These are phyloP conservation scores for Citrus glauca DNA, from an alignment of 345 rosid species.

Conservation along the genomic window DNA sequence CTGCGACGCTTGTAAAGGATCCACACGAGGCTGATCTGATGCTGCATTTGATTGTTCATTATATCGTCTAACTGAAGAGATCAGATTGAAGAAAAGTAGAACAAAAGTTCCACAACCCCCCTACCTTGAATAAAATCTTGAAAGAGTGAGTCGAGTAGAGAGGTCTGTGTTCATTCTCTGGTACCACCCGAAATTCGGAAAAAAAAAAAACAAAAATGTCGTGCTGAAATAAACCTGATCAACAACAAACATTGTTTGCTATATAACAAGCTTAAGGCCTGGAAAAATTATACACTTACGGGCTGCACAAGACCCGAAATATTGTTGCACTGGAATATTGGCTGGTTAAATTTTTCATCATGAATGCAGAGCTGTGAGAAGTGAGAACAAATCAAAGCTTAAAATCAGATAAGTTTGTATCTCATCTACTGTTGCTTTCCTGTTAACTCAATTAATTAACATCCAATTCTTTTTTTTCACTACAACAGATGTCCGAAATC, in stretches of 20 bases:
- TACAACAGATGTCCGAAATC: too few relatives aligned
- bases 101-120: conserved; percentile 93
- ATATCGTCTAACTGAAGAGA: conserved; percentile 67
- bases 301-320: conserved; percentile 86
- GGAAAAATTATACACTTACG: conserved; percentile 40
- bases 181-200: conserved; percentile 54
- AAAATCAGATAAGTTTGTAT: too few relatives aligned
- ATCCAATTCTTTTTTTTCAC: too few relatives aligned
- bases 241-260: neutral
- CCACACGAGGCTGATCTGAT: conserved; percentile 36
- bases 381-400: neutral
- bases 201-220: too few relatives aligned
- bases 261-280: neutral
- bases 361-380: conserved; percentile 66
- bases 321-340: conserved; percentile 88
- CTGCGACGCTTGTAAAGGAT: conserved; percentile 83
- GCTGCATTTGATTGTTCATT: conserved; percentile 49
- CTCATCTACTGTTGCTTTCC: too few relatives aligned
- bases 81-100: conserved; percentile 79
- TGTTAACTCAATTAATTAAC: too few relatives aligned
- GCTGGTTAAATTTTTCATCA: conserved; percentile 86
- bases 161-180: conserved; percentile 73
- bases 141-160: conserved; percentile 79
- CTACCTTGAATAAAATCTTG: conserved; percentile 90
- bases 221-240: neutral